Percentiles rank a stretch among this genome's conserved stretches.
Evolutionary conservation across 2,329 filamentous ascomycete species (phyloP).

Genomic region (Diaporthe citri): DNA sequence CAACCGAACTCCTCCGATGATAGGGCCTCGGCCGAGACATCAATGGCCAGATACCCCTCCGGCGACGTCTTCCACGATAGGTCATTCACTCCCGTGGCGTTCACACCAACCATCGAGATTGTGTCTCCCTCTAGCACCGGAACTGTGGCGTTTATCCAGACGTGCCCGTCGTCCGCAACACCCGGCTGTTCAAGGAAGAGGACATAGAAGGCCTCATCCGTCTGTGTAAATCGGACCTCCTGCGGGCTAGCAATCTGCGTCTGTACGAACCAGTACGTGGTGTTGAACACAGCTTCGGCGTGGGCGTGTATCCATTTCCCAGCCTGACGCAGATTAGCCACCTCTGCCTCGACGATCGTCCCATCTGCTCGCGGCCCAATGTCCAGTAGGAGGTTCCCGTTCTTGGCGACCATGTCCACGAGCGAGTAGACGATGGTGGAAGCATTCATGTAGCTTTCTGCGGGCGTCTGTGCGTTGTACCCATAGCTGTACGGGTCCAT

Average conservation of each 20-base stretch:
- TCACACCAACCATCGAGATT: slow-evolving; percentile 57
- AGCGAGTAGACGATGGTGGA: slow-evolving; percentile 59
- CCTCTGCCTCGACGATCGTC: slow-evolving; percentile 62
- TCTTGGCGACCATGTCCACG: slow-evolving; percentile 66
- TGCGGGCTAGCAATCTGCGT: slow-evolving; percentile 51
- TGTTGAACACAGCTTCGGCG: slow-evolving; percentile 69
- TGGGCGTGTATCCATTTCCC: slow-evolving; percentile 67
- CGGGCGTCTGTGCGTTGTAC: slow-evolving; percentile 68
- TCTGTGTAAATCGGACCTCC: slow-evolving; percentile 60
- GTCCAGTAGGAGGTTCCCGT: slow-evolving; percentile 69
- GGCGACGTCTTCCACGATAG: slow-evolving; percentile 39
- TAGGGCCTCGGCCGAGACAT: slow-evolving; percentile 47
- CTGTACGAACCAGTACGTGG: slow-evolving; percentile 64
- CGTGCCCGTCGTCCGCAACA: slow-evolving; percentile 44
- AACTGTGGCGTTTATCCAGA: slow-evolving; percentile 55
- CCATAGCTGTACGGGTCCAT: slow-evolving; percentile 73
- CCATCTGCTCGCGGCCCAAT: slow-evolving; percentile 69
- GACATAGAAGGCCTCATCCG: slow-evolving; percentile 60
- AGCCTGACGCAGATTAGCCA: slow-evolving; percentile 60
- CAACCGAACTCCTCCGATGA: slow-evolving; percentile 53
- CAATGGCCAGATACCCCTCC: slow-evolving; percentile 46
- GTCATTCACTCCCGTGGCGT: slow-evolving; percentile 12
- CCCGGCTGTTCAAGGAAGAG: slow-evolving; percentile 53
- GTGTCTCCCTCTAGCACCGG: slow-evolving; percentile 57
- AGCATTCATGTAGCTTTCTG: slow-evolving; percentile 64